Evolutionary conservation across 805 yeast genomes (phyloP), one percentile per base, ranked within the genome.

Genomic region (Zygotorulaspora danielsina): DNA sequence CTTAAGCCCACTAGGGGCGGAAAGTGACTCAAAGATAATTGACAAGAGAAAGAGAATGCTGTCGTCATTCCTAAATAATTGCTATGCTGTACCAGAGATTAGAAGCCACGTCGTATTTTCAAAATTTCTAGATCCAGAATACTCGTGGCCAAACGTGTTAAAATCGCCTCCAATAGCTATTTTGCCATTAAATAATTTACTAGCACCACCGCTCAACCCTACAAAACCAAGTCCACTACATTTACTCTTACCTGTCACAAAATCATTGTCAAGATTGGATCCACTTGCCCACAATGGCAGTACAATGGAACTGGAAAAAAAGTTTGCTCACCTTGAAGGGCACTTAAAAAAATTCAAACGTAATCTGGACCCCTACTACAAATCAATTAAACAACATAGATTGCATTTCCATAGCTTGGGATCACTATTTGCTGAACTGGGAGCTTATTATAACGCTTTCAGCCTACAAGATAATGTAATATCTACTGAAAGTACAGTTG

Each of bases 51-150:
- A 79, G 53, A 67, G 96, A 43, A 73, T 84, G 72, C 72, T 89
- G 32, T 71, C 83, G 0, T 79, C 76, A 16, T 93, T 93, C 55
- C 68, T 93, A 41, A 84, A 84, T 54, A 72, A 88, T 45, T 90
- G 97, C 59, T 53, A 76, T 38, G 61, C 65, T 7, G 78, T 80
- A 33, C 66, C 68, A 1, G 75, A 71, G 46, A 70, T 93, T 16
- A 64, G 78, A 27, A 70, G 70, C 18, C 75, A 80, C 47, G 71
- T 71, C 13, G 78, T 84, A 16, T 85, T 88, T 53, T 72, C 78
- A 28, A 78, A 81, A 55, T 93, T 93, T 54, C 61, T 93, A 41
- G 93, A 88, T 55, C 95, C 97, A 5, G 82, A 82, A 44, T 77
- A 85, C 9, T 75, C 76, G 49, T 93, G 96, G 90, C 69, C 73